phyloP scores from a whole-genome alignment of 2,329 filamentous ascomycete species.

The Aspergillus niger region DNA sequence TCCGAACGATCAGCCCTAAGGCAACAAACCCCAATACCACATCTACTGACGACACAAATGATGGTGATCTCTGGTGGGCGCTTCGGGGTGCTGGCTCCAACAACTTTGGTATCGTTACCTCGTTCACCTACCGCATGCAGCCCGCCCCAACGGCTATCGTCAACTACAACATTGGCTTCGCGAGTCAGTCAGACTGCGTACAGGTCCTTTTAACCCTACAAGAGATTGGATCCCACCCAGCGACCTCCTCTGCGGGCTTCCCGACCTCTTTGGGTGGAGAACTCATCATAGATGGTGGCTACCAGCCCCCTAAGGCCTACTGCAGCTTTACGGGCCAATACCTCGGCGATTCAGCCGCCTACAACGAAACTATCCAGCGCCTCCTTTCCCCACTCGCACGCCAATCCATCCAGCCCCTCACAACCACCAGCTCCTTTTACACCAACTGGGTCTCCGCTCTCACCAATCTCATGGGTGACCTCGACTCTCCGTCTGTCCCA shows the following conservation, averaged over 20 bases:
- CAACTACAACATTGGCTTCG: constrained; percentile 12
- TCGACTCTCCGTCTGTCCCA: constrained; percentile 2
- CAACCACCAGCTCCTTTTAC: constrained; percentile 3
- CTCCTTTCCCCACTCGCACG: neutral
- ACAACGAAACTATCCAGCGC: neutral
- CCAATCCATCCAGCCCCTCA: neutral
- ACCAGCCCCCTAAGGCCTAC: neutral
- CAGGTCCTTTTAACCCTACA: constrained; percentile 11
- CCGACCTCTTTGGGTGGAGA: neutral
- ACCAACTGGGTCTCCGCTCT: constrained; percentile 8
- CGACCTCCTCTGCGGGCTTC: neutral
- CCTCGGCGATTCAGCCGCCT: neutral
- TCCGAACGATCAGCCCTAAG: neutral
- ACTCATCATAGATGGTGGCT: neutral
- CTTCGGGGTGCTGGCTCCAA: constrained; percentile 12
- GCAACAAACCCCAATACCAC: neutral
- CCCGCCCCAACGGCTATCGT: constrained; percentile 3
- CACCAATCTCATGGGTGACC: constrained; percentile 13
- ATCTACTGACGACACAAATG: neutral
- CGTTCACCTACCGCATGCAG: constrained; percentile 10
- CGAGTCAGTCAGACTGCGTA: constrained; percentile 6
- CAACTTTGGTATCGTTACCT: constrained; percentile 12
- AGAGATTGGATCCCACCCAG: neutral
- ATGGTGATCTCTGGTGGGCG: constrained; percentile 14
- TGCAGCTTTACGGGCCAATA: neutral